phyloP scores from a whole-genome alignment of 2,329 filamentous ascomycete species.

The Cordyceps farinosa region DNA sequence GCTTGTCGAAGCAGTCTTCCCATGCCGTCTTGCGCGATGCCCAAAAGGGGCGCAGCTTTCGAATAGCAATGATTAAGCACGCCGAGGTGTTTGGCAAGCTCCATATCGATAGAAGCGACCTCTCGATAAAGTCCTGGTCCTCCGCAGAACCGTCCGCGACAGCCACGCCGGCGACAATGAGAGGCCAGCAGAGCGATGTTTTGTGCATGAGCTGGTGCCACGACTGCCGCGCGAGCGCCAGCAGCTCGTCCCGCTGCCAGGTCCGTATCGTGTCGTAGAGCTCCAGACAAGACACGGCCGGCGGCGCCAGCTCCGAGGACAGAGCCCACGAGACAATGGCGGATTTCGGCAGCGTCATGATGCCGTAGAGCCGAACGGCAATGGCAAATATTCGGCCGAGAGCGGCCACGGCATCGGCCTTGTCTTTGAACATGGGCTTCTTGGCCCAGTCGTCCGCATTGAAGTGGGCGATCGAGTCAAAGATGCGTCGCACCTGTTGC shows the following conservation, averaged over 20 bases:
- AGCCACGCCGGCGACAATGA: conserved; percentile 8
- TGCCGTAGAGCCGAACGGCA: background rate
- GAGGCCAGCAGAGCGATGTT: conserved; percentile 7
- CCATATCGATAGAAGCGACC: conserved; percentile 1
- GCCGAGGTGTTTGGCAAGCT: background rate
- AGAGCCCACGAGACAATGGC: background rate
- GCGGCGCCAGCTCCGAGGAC: background rate
- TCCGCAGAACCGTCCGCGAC: background rate
- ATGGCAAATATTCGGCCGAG: background rate
- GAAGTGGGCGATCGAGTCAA: background rate
- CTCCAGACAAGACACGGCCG: background rate
- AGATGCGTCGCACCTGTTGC: background rate
- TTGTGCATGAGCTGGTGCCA: background rate
- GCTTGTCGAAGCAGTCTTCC: conserved; percentile 11
- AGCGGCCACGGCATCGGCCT: background rate
- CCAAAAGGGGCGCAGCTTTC: conserved; percentile 1
- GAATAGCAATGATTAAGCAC: background rate
- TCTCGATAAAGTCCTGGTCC: conserved; percentile 6
- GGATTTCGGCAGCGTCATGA: conserved; percentile 5
- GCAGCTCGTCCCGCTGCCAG: background rate
- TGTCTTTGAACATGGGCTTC: background rate
- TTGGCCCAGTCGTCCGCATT: background rate
- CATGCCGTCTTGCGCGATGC: background rate
- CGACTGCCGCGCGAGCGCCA: conserved; percentile 3
- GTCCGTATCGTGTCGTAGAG: background rate